Base-by-base conservation (phyloP, 2,329 filamentous ascomycete genomes). In the Pestalotiopsis sp. region DNA sequence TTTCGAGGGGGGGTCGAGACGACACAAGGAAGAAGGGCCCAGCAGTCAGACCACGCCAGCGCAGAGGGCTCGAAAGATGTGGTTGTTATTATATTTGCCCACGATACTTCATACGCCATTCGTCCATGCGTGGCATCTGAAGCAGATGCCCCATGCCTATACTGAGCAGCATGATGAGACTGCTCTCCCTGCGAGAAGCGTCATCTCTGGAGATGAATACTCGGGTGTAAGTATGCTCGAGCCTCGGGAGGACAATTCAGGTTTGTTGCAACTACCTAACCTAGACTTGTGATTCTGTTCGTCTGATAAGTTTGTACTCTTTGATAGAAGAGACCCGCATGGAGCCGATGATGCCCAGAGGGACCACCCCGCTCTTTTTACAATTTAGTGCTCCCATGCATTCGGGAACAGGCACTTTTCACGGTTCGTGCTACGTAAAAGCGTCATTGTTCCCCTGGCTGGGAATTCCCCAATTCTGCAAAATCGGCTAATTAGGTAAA, bases 291-390 rank as follows among this genome's bases (percentile, higher is more conserved):
- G 30, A 35, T 35, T 35, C 30, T 35, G 30, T 35, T 35, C 30
- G 30, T 35, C 30, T 35, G 6, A 35, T 35, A 35, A 35, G 30
- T 35, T 35, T 35, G 30, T 35, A 9, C 30, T 35, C 7, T 35
- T 9, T 35, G 30, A 35, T 35, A 22, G 55, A 30, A 22, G 55
- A 58, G 70, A 69, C 71, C 71, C 71, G 71, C 71, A 71, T 30
- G 7, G 30, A 30, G 30, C 30, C 30, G 30, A 30, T 30, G 7
- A 30, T 30, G 11, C 30, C 38, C 30, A 62, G 59, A 38, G 26
- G 30, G 10, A 35, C 10, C 56, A 59, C 56, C 56, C 56, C 56
- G 44, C 44, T 52, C 44, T 14, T 14, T 17, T 44, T 17, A 44
- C 40, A 44, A 44, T 4, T 22, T 52, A n/a, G 44, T 52, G 44